Evolutionary conservation across 179 eudicot species (phyloP).

Genomic region (Camellia oleifera): DNA sequence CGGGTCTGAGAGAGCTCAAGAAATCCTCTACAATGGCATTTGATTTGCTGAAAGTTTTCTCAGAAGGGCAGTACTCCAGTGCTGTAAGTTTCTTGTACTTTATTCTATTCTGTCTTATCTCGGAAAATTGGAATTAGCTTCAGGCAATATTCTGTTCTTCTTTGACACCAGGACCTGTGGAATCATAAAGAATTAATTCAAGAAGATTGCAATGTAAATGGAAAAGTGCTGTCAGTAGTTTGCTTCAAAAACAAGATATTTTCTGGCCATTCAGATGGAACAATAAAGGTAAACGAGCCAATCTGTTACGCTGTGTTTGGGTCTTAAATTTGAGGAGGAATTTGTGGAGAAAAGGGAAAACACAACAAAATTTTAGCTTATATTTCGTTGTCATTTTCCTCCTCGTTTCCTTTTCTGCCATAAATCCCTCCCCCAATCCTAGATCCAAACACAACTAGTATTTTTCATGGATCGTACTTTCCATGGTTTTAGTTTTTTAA

Average conservation of each 20-base stretch:
- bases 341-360: too few relatives aligned
- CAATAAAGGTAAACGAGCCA: conserved; percentile 34
- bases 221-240: conserved; percentile 40
- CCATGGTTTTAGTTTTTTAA: background rate
- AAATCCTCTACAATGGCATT: conserved; percentile 43
- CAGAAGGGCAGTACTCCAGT: conserved; percentile 46
- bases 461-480: background rate
- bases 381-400: too few relatives aligned
- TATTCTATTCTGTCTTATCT: background rate
- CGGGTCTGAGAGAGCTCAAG: conserved; percentile 46
- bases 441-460: background rate
- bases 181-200: conserved; percentile 43
- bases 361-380: too few relatives aligned
- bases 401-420: too few relatives aligned
- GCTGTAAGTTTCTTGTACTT: conserved; percentile 28
- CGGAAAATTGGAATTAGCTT: background rate
- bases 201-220: conserved; percentile 43
- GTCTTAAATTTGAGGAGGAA: too few relatives aligned
- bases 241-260: conserved; percentile 39
- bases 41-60: conserved; percentile 42
- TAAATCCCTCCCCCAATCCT: too few relatives aligned
- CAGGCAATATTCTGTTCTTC: background rate
- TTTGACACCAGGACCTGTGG: conserved; percentile 40
- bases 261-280: conserved; percentile 60
- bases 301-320: background rate